phyloP scores from a whole-genome alignment of 805 yeast species.

The Starmera dryadoides region DNA sequence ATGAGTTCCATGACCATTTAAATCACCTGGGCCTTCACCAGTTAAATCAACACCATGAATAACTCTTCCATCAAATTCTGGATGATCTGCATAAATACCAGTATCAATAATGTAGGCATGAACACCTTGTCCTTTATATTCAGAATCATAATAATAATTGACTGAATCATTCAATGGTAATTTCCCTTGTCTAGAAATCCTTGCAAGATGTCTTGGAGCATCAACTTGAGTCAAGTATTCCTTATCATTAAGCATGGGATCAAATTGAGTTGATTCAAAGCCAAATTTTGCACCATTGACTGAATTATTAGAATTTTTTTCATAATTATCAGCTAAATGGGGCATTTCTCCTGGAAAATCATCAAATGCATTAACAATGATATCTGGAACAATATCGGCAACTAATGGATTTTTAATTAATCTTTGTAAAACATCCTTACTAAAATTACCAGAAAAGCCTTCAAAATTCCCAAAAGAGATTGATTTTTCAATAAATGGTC shows the following conservation, averaged over 20 bases:
- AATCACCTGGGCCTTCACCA: constrained; percentile 56
- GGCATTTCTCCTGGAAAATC: constrained; percentile 11
- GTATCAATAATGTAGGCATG: constrained; percentile 79
- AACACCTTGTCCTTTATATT: constrained; percentile 48
- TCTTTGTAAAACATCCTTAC: constrained; percentile 37
- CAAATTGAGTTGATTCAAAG: not conserved
- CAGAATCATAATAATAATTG: constrained; percentile 41
- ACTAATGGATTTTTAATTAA: constrained; percentile 55
- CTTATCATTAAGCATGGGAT: not conserved
- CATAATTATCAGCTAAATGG: constrained; percentile 21
- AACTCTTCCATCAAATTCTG: constrained; percentile 61
- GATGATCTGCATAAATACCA: constrained; percentile 59
- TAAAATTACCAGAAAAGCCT: constrained; percentile 61
- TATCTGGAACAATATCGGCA: constrained; percentile 63
- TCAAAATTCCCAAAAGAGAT: constrained; percentile 65
- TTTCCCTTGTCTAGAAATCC: constrained; percentile 45
- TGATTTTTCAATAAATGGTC: constrained; percentile 39
- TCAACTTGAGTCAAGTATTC: constrained; percentile 25
- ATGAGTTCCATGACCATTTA: constrained; percentile 88
- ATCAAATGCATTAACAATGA: constrained; percentile 49
- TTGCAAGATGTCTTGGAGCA: constrained; percentile 64
- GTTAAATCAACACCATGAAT: constrained; percentile 55
- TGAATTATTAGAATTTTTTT: constrained; percentile 23
- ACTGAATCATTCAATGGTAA: constrained; percentile 24
- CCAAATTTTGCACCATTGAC: constrained; percentile 1